These are phyloP conservation scores for Venturia aucupariae DNA, from an alignment of 2,329 filamentous ascomycete genomes.

Conservation along the genomic window DNA sequence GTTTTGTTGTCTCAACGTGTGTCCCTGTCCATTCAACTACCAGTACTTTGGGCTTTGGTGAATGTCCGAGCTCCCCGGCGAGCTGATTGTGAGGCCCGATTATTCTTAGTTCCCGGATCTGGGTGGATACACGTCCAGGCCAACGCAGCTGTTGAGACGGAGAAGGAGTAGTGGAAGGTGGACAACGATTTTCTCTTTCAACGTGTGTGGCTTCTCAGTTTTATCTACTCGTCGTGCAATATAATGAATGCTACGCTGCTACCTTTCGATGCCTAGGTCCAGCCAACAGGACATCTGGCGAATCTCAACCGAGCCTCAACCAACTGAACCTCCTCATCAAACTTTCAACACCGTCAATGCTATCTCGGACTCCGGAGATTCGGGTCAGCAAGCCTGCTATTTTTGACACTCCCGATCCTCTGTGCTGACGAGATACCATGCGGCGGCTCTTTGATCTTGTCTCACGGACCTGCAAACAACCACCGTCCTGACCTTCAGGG, in stretches of 20 bases:
- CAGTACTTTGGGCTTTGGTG: neutral
- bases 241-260: neutral
- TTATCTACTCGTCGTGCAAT: neutral
- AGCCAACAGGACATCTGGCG: neutral
- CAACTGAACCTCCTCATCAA: neutral
- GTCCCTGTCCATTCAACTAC: neutral
- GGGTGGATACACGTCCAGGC: neutral
- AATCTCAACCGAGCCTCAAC: conserved; percentile 7
- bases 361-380: conserved; percentile 2
- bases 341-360: neutral
- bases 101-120: neutral
- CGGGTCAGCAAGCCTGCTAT: neutral
- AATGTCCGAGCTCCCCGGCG: neutral
- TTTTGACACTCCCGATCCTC: neutral
- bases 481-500: neutral
- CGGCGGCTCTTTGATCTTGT: neutral
- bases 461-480: neutral
- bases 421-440: neutral
- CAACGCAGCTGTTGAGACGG: neutral
- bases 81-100: neutral
- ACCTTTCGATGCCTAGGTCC: no score
- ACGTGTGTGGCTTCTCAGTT: neutral
- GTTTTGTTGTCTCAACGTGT: neutral
- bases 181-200: neutral
- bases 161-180: neutral